These are phyloP conservation scores for Albatrellus sp. DNA, from an alignment of 1,284 basidiomycete genomes.

Conservation along the genomic window DNA sequence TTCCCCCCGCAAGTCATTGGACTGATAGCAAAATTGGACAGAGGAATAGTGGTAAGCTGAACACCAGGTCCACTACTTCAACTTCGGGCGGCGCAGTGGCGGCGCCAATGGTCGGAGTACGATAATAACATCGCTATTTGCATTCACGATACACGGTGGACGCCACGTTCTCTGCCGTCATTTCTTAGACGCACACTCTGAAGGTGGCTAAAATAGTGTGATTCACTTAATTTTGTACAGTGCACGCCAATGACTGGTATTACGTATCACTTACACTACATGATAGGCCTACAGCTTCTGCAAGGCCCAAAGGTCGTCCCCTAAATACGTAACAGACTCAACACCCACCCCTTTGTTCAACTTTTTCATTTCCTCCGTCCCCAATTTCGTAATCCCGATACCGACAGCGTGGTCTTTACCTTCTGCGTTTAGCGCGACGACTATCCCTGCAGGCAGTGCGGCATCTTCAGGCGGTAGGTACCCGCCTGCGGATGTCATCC, in stretches of 20 bases:
- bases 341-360: constrained; percentile 88
- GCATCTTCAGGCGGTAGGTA: constrained; percentile 67
- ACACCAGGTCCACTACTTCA: too few relatives aligned
- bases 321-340: constrained; percentile 76
- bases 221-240: too few relatives aligned
- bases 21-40: too few relatives aligned
- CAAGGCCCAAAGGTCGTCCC: constrained; percentile 84
- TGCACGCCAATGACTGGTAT: neutral
- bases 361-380: constrained; percentile 81
- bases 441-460: constrained; percentile 54
- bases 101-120: too few relatives aligned
- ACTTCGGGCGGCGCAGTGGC: too few relatives aligned
- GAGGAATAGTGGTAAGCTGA: too few relatives aligned
- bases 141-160: too few relatives aligned
- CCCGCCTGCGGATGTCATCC: constrained; percentile 87
- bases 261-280: neutral
- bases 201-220: too few relatives aligned
- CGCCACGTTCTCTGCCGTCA: too few relatives aligned
- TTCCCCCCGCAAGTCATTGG: too few relatives aligned
- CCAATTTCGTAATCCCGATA: constrained; percentile 75
- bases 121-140: too few relatives aligned
- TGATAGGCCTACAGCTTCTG: constrained; percentile 42
- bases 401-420: constrained; percentile 93
- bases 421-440: constrained; percentile 87
- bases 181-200: too few relatives aligned